Evolutionary conservation across 2,329 filamentous ascomycete genomes (phyloP), one percentile per base, ranked within the genome.

Genomic region (Blumeria hordei): DNA sequence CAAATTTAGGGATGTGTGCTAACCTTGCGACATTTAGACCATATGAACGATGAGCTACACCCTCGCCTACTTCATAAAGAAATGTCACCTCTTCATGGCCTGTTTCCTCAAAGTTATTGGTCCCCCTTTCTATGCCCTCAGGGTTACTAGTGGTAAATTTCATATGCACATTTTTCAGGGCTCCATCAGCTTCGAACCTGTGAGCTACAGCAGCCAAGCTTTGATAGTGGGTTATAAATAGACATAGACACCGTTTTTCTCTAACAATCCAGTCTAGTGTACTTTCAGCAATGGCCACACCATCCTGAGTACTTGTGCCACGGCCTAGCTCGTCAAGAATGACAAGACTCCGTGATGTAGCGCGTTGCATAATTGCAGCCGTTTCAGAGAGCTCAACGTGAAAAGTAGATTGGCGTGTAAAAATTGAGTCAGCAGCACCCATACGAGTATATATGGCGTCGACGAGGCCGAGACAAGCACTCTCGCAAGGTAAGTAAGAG

Each of bases 181-280:
- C 82, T 1, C 68, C 66, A 3, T 74, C 73, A 6, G 72, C 67
- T 12, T 72, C 71, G 57, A 93, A 83, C 1, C 78, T 79, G 32
- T 80, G 75, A 9, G 81, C 82, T 59, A 94, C 74, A 50, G 72
- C 70, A 9, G 80, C 78, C 0, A 98, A 76, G 60, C 81, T 82
- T 69, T 98, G 92, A 67, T 98, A 98, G 69, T 98, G 92, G 3
- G 92, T 98, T 67, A 98, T 94, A 71, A 98, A 98, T 44, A 98
- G 73, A 6, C 87, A 94, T 50, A 95, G 73, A 58, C 86, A 86
- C 54, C 75, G 74, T 0, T 81, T 75, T 14, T 88, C 76, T 28
- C 79, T 74, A 32, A 93, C 82, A 58, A 96, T 77, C 64, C 93
- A 81, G 57, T 90, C 80, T 6, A 98, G 73, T 5, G 98, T 92